Conservation (phyloP, 2,329 filamentous ascomycete genomes). For the Penicillium sp. region DNA sequence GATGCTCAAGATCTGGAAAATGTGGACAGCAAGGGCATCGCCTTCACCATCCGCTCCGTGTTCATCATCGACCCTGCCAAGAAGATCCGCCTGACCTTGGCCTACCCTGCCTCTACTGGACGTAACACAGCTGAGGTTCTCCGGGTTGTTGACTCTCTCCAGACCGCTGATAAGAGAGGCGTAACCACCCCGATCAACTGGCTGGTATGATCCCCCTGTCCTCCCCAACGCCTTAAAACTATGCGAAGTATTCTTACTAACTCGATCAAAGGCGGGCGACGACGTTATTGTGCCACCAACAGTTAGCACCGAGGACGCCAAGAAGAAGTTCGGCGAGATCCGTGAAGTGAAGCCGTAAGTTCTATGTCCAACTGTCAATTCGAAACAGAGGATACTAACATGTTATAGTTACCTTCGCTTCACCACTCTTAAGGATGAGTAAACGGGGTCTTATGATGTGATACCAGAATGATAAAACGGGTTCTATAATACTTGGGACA, state of each 20-base stretch:
- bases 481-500: not conserved
- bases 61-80: constrained; percentile 94
- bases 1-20: constrained; percentile 80
- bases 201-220: constrained; percentile 36
- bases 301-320: constrained; percentile 80
- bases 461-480: constrained; percentile 11
- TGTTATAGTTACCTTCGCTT: constrained; percentile 39
- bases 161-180: constrained; percentile 83
- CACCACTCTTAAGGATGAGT: constrained; percentile 35
- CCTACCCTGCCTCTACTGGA: constrained; percentile 88
- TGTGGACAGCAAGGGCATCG: constrained; percentile 68
- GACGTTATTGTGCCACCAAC: constrained; percentile 88
- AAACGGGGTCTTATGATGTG: constrained; percentile 21
- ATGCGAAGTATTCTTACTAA: not conserved
- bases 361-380: not conserved
- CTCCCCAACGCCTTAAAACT: not conserved
- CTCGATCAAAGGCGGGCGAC: constrained; percentile 58
- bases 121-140: constrained; percentile 78
- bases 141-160: constrained; percentile 73
- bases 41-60: constrained; percentile 91
- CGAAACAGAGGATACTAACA: constrained; percentile 6
- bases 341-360: constrained; percentile 58
- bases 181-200: constrained; percentile 89
- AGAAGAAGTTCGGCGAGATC: constrained; percentile 78
- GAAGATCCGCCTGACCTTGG: constrained; percentile 88